These are phyloP conservation scores for Dactylella cylindrospora DNA, from an alignment of 2,329 filamentous ascomycete genomes.

Conservation along the genomic window DNA sequence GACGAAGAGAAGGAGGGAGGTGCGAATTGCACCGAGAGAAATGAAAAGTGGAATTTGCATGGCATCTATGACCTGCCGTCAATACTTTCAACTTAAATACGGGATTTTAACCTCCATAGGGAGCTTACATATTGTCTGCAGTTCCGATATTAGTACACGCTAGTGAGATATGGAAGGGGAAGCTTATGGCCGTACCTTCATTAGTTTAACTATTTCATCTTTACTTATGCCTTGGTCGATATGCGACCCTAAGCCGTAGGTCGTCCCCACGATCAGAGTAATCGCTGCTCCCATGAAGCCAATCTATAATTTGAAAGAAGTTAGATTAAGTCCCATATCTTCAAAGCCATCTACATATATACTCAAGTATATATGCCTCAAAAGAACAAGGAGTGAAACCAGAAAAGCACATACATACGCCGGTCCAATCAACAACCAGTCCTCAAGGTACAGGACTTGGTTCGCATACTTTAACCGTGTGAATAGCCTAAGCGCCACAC, in stretches of 20 bases:
- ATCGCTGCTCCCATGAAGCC: constrained; percentile 4
- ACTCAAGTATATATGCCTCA: too few relatives aligned
- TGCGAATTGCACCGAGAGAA: constrained; percentile 10
- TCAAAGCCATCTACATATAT: too few relatives aligned
- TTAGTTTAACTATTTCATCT: constrained; percentile 13
- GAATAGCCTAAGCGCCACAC: constrained; percentile 5
- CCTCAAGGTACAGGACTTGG: constrained; percentile 14
- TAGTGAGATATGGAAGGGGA: neutral
- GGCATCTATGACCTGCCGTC: constrained; percentile 3
- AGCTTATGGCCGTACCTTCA: constrained; percentile 10
- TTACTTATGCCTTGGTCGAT: neutral
- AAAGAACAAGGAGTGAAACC: neutral
- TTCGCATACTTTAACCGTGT: constrained; percentile 7
- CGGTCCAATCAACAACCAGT: constrained; percentile 24
- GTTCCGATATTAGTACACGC: neutral
- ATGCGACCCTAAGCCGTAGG: constrained; percentile 11
- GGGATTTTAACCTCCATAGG: neutral
- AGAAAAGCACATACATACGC: constrained; percentile 11
- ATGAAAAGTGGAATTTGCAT: constrained; percentile 13
- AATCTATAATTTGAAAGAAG: constrained; percentile 7
- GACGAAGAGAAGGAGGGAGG: constrained; percentile 18
- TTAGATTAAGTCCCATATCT: too few relatives aligned
- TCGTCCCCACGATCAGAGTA: constrained; percentile 8
- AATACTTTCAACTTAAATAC: neutral
- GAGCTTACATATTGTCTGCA: constrained; percentile 13